These are phyloP conservation scores for Rhynchospora pubera DNA, from an alignment of 176 grass and related monocot genomes.

Conservation along the genomic window DNA sequence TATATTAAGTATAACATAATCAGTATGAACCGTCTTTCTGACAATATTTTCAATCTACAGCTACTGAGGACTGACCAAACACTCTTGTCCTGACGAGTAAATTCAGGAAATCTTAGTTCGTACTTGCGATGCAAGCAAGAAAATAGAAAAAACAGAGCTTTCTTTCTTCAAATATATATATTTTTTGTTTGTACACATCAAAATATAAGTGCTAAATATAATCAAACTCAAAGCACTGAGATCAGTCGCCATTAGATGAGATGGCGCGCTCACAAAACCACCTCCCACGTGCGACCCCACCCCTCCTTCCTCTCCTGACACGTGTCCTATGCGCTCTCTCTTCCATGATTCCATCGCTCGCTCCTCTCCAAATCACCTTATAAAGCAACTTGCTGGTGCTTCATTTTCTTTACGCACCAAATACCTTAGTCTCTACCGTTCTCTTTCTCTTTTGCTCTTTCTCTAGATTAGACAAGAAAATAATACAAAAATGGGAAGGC, in stretches of 20 bases:
- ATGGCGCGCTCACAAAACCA: background rate
- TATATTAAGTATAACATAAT: too few relatives aligned
- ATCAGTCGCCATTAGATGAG: slow-evolving; percentile 27
- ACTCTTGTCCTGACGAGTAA: background rate
- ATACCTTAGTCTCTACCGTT: background rate
- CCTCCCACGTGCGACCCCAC: background rate
- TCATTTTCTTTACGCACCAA: slow-evolving; percentile 15
- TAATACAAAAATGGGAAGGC: slow-evolving; percentile 44
- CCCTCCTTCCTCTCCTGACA: background rate
- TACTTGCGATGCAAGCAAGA: slow-evolving; percentile 58
- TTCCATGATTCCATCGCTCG: background rate
- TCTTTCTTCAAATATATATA: background rate
- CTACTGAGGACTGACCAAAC: background rate
- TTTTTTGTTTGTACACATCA: background rate
- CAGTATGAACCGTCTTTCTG: too few relatives aligned
- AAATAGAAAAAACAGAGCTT: slow-evolving; percentile 21
- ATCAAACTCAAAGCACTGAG: background rate
- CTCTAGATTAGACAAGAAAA: background rate
- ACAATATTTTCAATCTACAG: background rate
- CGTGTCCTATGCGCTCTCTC: background rate
- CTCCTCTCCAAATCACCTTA: slow-evolving; percentile 31
- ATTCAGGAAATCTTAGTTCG: slow-evolving; percentile 16
- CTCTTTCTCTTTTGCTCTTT: background rate
- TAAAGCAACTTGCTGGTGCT: slow-evolving; percentile 56
- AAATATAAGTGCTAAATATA: background rate